Base-by-base conservation (phyloP, 495 filamentous ascomycete genomes). In the Penicillium coffeae region DNA sequence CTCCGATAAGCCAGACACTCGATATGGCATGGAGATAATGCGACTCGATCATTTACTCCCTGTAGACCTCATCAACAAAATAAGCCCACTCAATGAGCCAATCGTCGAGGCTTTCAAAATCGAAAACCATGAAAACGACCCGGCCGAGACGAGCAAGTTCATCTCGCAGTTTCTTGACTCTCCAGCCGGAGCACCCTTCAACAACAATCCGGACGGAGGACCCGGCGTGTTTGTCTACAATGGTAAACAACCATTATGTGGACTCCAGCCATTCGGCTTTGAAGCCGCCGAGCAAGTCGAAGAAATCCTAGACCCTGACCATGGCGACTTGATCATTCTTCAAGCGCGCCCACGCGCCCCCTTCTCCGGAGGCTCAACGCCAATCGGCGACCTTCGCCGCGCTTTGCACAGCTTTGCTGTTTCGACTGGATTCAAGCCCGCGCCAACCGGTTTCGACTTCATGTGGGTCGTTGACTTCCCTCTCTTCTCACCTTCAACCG, bases 381-480 rank as follows among this genome's bases (percentile, higher is more conserved):
- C 79, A n/a, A 67, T 96, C 2, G 93, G 93, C 30, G 78, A 81
- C 34, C 73, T 95, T 18, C 81, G 93, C 14, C 81, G 78, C 3
- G 80, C 85, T 0, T 58, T 97, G 1, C 81, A 90, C 61, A 74
- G 78, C 16, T 71, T 74, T 19, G 89, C 87, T 9, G 73, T 91
- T 2, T 69, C 74, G 27, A 52, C 71, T 19, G 78, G 73, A 2
- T 64, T 89, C 25, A 64, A 90, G 3, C 60, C 75, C 1, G 69
- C 72, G 0, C 75, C 80, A 3, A 55, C 66, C 15, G 72, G 67
- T 10, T 87, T 88, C 54, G 70, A 77, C 32, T 89, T 89, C 57
- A 64, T 88, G 39, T 98, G 94, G 93, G 77, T 98, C 5, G 81
- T 77, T 1, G 80, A 90, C 51, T 98, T 98, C 65, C 93, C 93